Conservation (phyloP, 208 protist species). For the Tritrichomonas foetus region DNA sequence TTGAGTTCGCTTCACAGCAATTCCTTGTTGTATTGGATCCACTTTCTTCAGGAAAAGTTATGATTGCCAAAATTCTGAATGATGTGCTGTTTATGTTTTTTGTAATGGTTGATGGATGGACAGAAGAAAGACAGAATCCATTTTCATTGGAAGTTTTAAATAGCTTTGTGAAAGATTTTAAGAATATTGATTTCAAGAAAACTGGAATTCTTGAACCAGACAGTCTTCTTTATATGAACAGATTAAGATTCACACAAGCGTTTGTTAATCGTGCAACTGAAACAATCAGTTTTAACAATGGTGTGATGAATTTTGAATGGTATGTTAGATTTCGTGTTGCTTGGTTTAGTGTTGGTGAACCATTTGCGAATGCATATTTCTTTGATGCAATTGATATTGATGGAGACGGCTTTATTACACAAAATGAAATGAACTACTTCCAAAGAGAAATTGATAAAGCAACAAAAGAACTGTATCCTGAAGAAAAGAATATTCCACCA, state of each 20-base stretch:
- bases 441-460: not conserved
- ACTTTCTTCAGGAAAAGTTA: not conserved
- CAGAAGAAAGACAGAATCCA: not conserved
- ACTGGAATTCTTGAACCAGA: not conserved
- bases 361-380: not conserved
- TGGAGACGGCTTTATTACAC: not conserved
- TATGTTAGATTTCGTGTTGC: not conserved
- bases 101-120: not conserved
- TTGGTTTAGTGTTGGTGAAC: not conserved
- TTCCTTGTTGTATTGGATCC: not conserved
- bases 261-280: not conserved
- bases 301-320: not conserved
- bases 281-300: not conserved
- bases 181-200: not conserved
- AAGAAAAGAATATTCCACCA: not conserved
- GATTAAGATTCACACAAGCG: not conserved
- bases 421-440: not conserved
- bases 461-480: not conserved
- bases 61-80: not conserved
- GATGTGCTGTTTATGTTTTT: not conserved
- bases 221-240: not conserved
- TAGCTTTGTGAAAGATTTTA: not conserved
- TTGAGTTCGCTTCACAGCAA: not conserved
- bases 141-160: not conserved
- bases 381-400: slow-evolving; percentile 10